These are phyloP conservation scores for Colletotrichum brevisporum DNA, from an alignment of 2,329 filamentous ascomycete species.

Conservation along the genomic window DNA sequence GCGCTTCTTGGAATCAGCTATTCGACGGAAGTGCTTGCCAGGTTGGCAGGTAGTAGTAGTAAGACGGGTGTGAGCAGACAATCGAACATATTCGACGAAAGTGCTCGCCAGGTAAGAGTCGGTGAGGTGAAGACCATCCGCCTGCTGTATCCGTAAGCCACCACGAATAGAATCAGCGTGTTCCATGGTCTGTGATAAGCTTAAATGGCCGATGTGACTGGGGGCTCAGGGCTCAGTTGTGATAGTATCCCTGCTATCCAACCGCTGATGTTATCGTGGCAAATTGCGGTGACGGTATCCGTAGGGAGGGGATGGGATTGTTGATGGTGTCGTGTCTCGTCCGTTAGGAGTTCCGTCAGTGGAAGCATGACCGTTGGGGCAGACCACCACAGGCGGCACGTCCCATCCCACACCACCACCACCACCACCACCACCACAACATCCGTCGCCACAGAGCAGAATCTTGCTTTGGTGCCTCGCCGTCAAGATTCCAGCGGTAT, in stretches of 20 bases:
- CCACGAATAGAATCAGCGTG: background rate
- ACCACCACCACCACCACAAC: background rate
- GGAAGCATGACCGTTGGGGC: slow-evolving; percentile 14
- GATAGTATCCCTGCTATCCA: background rate
- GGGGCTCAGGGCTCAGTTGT: slow-evolving; percentile 11
- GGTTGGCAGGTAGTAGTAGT: too few relatives aligned
- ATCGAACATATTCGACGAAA: background rate
- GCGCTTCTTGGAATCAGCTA: background rate
- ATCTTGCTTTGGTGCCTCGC: slow-evolving; percentile 16
- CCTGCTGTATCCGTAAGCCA: background rate
- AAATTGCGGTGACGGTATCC: background rate
- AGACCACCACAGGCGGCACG: background rate
- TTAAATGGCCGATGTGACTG: slow-evolving; percentile 11
- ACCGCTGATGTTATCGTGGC: background rate
- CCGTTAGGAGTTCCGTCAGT: background rate
- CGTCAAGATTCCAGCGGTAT: slow-evolving; percentile 17
- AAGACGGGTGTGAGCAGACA: slow-evolving; percentile 1
- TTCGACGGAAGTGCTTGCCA: too few relatives aligned
- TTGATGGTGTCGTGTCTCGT: background rate
- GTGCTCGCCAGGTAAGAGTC: background rate
- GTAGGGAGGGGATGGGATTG: background rate
- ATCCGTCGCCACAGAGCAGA: background rate
- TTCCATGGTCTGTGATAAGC: slow-evolving; percentile 28
- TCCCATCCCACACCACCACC: slow-evolving; percentile 10
- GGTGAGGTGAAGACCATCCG: background rate